Evolutionary conservation across 805 yeast genomes (phyloP), one percentile per base, ranked within the genome.

Genomic region (Torulaspora maleeae): DNA sequence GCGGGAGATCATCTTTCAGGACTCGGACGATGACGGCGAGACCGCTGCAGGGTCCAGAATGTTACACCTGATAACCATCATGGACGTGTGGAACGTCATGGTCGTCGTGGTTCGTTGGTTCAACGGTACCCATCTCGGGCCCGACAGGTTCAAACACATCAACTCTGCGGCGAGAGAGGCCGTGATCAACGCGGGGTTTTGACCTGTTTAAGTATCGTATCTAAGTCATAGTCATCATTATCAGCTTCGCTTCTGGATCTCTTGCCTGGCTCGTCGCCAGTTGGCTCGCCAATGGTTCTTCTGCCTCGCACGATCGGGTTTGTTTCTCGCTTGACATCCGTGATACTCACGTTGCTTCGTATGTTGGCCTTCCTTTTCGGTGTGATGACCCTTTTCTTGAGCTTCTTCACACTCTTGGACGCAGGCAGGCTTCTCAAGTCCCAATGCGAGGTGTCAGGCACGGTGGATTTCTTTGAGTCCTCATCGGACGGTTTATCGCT

Each of bases 11-110:
- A 72, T 75, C 29, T 76, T 73, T 38, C 93, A 86, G 56, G 97
- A 93, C 56, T 89, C 86, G 55, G 97, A 93, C 59, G 98, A 93
- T 63, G 99, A 91, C 60, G 99, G 99, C 2, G 99, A 93, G 60
- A 76, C 95, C 0, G 98, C 98, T 0, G 96, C 98, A 1, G 99
- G 99, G 8, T 80, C 90, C 4, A 70, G 96, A 47, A 69, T 90
- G 73, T 65, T 89, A 41, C 96, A 88, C 68, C 65, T 90, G 38
- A 66, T 90, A 52, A 78, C 86, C 29, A 76, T 79, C 52, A 83
- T 83, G 86, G 88, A 87, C 55, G 85, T 78, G 1, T 79, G 86
- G 84, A 82, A 90, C 60, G 86, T 86, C 3, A 76, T 89, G 51
- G 96, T 90, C 3, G 73, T 71, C 8, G 95, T 91, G 1, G 79